Evolutionary conservation across 495 filamentous ascomycete genomes (phyloP), one percentile per base, ranked within the genome.

Genomic region (Elaphomyces granulatus): DNA sequence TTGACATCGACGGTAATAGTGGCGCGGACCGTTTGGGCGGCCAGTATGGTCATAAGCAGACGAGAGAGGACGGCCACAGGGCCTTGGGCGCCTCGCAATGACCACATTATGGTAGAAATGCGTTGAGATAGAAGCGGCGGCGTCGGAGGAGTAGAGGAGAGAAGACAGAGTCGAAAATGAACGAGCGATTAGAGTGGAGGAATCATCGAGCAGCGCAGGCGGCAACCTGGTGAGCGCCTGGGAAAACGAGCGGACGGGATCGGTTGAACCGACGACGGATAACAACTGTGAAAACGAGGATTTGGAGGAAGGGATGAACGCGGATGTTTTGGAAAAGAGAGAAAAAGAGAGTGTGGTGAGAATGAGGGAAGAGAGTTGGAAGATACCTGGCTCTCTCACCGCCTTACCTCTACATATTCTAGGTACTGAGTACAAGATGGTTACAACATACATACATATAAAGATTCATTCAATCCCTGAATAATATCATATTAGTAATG

Each of bases 1-100:
- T 56, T 44, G 17, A 63, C 28, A 37, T 60, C 46, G 21, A 67
- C 31, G 14, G 51, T 44, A 28, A 67, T 49, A 10, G 50, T 60
- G 10, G 19, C 26, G 21, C 56, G 44, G 18, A 47, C 45, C 37
- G 49, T 53, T 40, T 46, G 52, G 36, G 44, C 43, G 34, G 50
- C 51, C 2, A 61, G 38, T 8, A 54, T 28, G 17, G 17, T 28
- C 45, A 53, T 48, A 37, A 50, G 43, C 45, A 66, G 12, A 54
- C 41, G 30, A 16, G 18, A 31, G 28, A 23, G 3, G 41, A 4
- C 10, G 20, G 9, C 14, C 33, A 31, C 17, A 21, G 33, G 20
- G 28, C 28, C 35, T 37, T 43, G 15, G 28, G 18, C 21, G 23
- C 41, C 17, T 14, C 14, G 23, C 9, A 16, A 15, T 15, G 8